These are phyloP conservation scores for Sclerotinia trifoliorum DNA, from an alignment of 2,329 filamentous ascomycete genomes.

Conservation along the genomic window DNA sequence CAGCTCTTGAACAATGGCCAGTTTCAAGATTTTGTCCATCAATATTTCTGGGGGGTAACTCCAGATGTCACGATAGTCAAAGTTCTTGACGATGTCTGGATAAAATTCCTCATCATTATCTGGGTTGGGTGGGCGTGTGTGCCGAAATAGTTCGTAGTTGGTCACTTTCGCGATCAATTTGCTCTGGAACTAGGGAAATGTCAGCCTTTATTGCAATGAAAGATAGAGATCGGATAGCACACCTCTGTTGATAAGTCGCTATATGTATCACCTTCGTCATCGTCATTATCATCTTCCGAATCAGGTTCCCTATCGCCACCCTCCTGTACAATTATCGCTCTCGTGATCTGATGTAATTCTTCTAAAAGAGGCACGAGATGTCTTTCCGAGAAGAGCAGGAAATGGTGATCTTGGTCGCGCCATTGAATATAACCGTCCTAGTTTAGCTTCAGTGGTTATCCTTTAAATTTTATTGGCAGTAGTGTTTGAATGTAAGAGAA, in stretches of 20 bases:
- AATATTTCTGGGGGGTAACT: not conserved
- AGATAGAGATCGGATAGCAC: not conserved
- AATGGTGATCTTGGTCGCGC: constrained; percentile 14
- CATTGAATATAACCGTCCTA: constrained; percentile 21
- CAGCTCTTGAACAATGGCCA: constrained; percentile 18
- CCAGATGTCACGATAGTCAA: constrained; percentile 1
- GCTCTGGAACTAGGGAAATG: constrained; percentile 11
- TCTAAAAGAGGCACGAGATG: constrained; percentile 2
- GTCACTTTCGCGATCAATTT: constrained; percentile 14
- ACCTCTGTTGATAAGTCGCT: constrained; percentile 11
- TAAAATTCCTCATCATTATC: constrained; percentile 18
- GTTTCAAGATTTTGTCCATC: constrained; percentile 6
- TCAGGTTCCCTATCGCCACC: not conserved
- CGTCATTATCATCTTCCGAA: constrained; percentile 4
- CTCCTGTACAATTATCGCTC: constrained; percentile 7
- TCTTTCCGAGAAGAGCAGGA: constrained; percentile 12
- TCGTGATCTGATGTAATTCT: constrained; percentile 15
- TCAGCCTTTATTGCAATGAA: not conserved
- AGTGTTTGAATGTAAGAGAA: not conserved
- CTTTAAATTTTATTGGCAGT: not conserved
- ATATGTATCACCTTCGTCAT: constrained; percentile 6
- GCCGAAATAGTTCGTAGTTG: constrained; percentile 1
- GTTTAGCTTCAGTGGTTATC: not conserved
- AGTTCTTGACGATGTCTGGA: constrained; percentile 2
- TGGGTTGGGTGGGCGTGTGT: constrained; percentile 24